Percentiles rank a stretch among this genome's conserved stretches.
Conservation (phyloP, 345 rosid genomes). For the Mallotus nudiflorus region DNA sequence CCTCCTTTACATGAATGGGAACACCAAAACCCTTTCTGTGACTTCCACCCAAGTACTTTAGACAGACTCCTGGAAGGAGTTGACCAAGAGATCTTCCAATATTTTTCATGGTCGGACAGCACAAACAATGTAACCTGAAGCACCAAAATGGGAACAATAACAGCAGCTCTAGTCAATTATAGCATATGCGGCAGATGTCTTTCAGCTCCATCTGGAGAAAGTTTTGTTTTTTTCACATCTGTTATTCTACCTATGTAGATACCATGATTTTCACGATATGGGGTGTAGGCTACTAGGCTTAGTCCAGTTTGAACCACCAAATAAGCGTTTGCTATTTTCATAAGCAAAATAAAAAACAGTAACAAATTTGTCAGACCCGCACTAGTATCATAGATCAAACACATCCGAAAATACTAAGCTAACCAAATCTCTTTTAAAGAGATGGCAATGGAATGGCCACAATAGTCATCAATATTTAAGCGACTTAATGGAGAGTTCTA, state of each 20-base stretch:
- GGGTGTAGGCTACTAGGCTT: not conserved
- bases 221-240: constrained; percentile 10
- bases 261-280: too few species aligned
- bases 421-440: not conserved
- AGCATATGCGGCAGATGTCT: constrained; percentile 9
- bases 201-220: not conserved
- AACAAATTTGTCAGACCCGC: not conserved
- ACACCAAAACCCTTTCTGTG: constrained; percentile 27
- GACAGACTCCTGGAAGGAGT: constrained; percentile 39
- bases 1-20: constrained; percentile 34
- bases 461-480: not conserved
- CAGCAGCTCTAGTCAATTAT: not conserved
- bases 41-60: constrained; percentile 25
- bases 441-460: not conserved
- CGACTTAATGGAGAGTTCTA: not conserved
- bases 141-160: not conserved
- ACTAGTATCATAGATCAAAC: not conserved
- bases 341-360: too few species aligned
- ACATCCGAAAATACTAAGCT: not conserved
- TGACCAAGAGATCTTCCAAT: constrained; percentile 37
- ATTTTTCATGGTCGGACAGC: constrained; percentile 35
- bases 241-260: constrained; percentile 10
- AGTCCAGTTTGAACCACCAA: constrained; percentile 11
- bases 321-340: constrained; percentile 12
- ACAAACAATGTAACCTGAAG: constrained; percentile 20